A percentile compares a stretch with the other conserved stretches of the same genome.
phyloP scores from a whole-genome alignment of 768 basidiomycete species.

The Lactarius sanguifluus region DNA sequence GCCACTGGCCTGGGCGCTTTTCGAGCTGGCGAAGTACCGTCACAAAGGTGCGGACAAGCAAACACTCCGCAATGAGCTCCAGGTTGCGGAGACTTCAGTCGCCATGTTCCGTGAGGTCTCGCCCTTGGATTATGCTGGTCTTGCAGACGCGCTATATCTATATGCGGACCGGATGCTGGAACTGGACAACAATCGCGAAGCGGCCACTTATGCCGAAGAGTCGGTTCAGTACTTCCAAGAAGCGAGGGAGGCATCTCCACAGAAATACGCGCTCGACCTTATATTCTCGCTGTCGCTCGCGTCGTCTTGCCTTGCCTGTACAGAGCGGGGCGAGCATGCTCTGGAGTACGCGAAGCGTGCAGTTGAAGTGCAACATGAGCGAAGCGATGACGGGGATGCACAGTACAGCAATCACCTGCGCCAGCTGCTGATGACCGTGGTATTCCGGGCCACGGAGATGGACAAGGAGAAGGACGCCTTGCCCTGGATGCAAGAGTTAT shows the following conservation, averaged over 20 bases:
- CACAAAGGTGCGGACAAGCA: not conserved
- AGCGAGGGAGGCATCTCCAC: not conserved
- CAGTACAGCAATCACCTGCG: conserved; percentile 1
- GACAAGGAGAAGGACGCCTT: not conserved
- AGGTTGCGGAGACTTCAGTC: conserved; percentile 7
- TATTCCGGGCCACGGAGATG: conserved; percentile 12
- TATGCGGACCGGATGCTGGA: conserved; percentile 22
- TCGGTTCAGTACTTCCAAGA: conserved; percentile 19
- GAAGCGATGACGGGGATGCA: not conserved
- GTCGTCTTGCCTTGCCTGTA: conserved; percentile 22
- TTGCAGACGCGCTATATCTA: conserved; percentile 14
- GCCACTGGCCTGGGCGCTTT: conserved; percentile 11
- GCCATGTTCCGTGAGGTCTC: conserved; percentile 11
- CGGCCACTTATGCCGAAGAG: conserved; percentile 21
- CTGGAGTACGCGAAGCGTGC: conserved; percentile 21
- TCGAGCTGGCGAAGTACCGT: conserved; percentile 15
- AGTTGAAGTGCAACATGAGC: conserved; percentile 14
- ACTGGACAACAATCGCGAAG: conserved; percentile 13
- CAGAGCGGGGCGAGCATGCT: conserved; percentile 8
- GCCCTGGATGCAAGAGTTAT: conserved; percentile 14
- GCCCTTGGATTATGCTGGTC: conserved; percentile 15
- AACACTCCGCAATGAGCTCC: conserved; percentile 1
- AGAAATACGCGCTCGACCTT: conserved; percentile 16
- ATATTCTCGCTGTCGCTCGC: conserved; percentile 20
- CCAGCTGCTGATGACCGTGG: conserved; percentile 13